Base-by-base conservation (phyloP, 495 filamentous ascomycete genomes). In the Bacidia gigantensis region DNA sequence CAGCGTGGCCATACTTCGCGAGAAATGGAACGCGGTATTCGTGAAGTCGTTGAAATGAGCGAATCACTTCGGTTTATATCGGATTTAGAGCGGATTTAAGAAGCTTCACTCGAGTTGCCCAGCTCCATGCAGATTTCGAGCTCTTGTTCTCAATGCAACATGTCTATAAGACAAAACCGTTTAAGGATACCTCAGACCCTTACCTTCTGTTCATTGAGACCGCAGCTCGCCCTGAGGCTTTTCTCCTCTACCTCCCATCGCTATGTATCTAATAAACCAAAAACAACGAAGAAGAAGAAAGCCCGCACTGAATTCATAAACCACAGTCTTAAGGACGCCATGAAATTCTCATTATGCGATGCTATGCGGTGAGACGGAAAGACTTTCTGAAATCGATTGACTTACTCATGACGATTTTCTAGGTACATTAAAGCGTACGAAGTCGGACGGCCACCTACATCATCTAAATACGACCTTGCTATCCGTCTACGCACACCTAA, bases 361-460 rank as follows among this genome's bases (percentile, higher is more conserved):
- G 92, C 92, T 5, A 93, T 98, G 81, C 78, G 89, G 86, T 90
- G 24, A 47, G 3, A 20, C 26, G 10, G 50, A 10, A n/a, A n/a
- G n/a, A n/a, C 42, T 7, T 40, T 49, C 49, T 26, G 23, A 46
- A 52, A 46, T 56, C 41, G 25, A 48, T 2, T 42, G 38, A 35
- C 22, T 29, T 10, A 35, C 32, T 35, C 23, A 12, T 32, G 22
- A n/a, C n/a, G 50, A 39, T 41, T 56, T 24, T 35, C 32, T 57
- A 95, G 89, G 60, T 95, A 94, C 60, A 76, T 97, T 58, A 84
- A 86, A 51, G 92, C 92, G 35, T 78, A 82, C 54, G 92, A 98
- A 75, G 92, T 96, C 55, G 92, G 92, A 57, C 78, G 73, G 21
- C 76, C 83, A 26, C 85, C 84, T 14, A 70, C 76, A 0, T 67